Evolutionary conservation across 2,329 filamentous ascomycete genomes (phyloP).

Genomic region (Ceratocystis harringtonii): DNA sequence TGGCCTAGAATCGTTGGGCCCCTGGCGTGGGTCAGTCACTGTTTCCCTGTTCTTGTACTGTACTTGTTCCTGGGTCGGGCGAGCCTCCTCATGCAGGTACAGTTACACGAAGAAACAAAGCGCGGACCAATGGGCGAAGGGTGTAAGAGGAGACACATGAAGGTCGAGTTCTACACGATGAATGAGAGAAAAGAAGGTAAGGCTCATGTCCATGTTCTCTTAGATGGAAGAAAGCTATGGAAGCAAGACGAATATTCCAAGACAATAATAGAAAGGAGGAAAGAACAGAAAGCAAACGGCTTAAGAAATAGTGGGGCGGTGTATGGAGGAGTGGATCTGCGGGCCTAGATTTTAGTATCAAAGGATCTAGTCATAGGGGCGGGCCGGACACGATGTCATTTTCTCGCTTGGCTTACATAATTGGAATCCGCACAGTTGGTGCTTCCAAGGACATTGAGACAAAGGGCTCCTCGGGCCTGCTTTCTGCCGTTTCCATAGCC

Average conservation of each 20-base stretch:
- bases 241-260: background rate
- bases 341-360: too few species aligned
- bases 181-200: conserved; percentile 16
- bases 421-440: too few species aligned
- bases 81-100: background rate
- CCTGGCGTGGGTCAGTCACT: background rate
- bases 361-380: too few species aligned
- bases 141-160: conserved; percentile 18
- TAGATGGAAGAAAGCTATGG: background rate
- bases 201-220: background rate
- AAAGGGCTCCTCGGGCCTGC: too few species aligned
- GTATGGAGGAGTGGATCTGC: too few species aligned
- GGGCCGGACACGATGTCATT: too few species aligned
- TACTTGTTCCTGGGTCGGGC: background rate
- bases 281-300: background rate
- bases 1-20: background rate
- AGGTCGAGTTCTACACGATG: background rate
- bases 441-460: too few species aligned
- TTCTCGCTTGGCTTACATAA: too few species aligned
- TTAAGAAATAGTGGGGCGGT: too few species aligned
- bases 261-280: background rate
- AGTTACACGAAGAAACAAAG: background rate
- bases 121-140: background rate
- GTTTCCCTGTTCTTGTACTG: background rate
- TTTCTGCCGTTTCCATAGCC: too few species aligned